These are phyloP conservation scores for Cyclotella distinguenda DNA, from an alignment of 108 stramenopile genomes.

Conservation along the genomic window DNA sequence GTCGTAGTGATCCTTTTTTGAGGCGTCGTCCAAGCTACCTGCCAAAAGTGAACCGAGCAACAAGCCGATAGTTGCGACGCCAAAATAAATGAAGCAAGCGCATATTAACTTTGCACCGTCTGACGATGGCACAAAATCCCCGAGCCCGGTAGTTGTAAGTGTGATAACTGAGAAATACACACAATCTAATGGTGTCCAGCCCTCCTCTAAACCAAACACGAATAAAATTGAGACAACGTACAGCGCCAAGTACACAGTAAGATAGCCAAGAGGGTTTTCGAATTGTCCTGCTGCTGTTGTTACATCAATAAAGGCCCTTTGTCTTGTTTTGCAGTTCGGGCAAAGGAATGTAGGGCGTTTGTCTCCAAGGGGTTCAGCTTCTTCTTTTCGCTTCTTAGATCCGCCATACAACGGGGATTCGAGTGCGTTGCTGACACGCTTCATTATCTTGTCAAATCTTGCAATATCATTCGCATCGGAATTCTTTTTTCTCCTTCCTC, in stretches of 20 bases:
- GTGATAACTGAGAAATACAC: conserved; percentile 90
- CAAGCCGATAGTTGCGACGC: conserved; percentile 86
- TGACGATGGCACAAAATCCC: conserved; percentile 81
- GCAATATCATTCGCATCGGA: not conserved
- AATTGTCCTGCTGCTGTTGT: conserved; percentile 64
- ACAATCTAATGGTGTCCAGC: conserved; percentile 84
- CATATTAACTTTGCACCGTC: conserved; percentile 82
- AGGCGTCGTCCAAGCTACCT: conserved; percentile 71
- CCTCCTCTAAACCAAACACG: conserved; percentile 86
- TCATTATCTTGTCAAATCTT: conserved; percentile 24
- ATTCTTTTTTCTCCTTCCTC: not conserved
- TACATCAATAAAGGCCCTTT: conserved; percentile 79
- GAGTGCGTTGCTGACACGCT: conserved; percentile 23
- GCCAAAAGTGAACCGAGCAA: conserved; percentile 87
- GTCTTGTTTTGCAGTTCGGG: conserved; percentile 77
- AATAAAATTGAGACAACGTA: conserved; percentile 78
- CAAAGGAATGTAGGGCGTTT: conserved; percentile 73
- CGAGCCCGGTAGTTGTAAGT: conserved; percentile 77
- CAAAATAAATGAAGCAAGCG: conserved; percentile 88
- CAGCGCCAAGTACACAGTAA: conserved; percentile 73
- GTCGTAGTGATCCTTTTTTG: conserved; percentile 57
- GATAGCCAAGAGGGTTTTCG: conserved; percentile 68
- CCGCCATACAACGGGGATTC: conserved; percentile 11
- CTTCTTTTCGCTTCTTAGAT: conserved; percentile 21
- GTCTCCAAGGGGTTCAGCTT: conserved; percentile 22